phyloP scores from a whole-genome alignment of 2,329 filamentous ascomycete species.

The Truncatella angustata region DNA sequence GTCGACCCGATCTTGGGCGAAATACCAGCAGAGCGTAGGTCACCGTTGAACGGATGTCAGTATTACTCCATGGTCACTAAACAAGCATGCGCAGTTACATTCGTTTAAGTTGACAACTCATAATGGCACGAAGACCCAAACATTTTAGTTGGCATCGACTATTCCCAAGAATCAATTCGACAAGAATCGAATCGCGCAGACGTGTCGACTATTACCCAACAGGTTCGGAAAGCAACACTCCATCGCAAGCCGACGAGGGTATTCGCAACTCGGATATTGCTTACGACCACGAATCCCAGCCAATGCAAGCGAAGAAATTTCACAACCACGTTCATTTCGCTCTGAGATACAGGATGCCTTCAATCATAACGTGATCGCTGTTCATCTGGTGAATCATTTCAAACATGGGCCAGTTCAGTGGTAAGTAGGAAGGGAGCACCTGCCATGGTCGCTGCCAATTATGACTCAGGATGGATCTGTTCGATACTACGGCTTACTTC shows the following conservation, averaged over 20 bases:
- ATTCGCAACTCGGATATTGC: too few relatives aligned
- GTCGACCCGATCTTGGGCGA: neutral
- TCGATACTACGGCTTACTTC: slow-evolving; percentile 57
- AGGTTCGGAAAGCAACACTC: too few relatives aligned
- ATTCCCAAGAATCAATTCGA: neutral
- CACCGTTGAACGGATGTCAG: neutral
- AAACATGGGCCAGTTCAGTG: slow-evolving; percentile 8
- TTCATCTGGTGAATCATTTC: neutral
- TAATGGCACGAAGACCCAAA: neutral
- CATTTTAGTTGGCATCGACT: neutral
- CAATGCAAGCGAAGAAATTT: too few relatives aligned
- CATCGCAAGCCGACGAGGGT: too few relatives aligned
- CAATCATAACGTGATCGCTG: neutral
- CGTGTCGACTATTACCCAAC: neutral
- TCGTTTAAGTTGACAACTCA: neutral
- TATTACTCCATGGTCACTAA: neutral
- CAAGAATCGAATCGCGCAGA: neutral
- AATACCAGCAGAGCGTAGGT: neutral
- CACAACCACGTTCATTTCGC: neutral
- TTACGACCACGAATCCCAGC: too few relatives aligned
- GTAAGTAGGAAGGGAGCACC: slow-evolving; percentile 8
- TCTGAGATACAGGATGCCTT: neutral
- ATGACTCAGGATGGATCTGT: slow-evolving; percentile 42
- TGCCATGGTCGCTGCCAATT: neutral
- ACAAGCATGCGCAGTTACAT: neutral